Evolutionary conservation across 495 filamentous ascomycete species (phyloP), one percentile per base, ranked within the genome.

Genomic region (Neohortaea acidophila): DNA sequence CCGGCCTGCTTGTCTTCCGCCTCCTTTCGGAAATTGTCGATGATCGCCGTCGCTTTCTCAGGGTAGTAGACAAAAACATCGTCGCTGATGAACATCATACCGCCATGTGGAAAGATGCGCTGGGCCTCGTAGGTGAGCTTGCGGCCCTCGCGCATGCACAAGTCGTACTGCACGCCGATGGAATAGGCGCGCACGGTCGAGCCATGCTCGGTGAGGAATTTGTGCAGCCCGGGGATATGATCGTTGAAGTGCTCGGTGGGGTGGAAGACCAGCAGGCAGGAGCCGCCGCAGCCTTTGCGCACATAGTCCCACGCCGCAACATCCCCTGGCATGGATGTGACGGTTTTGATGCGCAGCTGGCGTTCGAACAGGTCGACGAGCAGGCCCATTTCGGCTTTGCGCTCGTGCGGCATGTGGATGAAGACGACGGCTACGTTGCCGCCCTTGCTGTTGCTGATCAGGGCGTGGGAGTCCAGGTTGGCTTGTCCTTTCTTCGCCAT

Each of bases 41-140:
- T 42, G 19, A 49, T 22, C 8, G 38, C 12, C 15, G 25, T 38
- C 5, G 45, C 49, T 25, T 43, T 39, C n/a, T 45, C 28, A 8
- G 49, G 45, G 18, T 49, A 36, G n/a, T 42, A 28, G 14, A 37
- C 28, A 17, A 52, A 42, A 22, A 49, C 33, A 15, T 45, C 42
- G 43, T 52, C 49, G 17, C 41, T 52, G 10, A 52, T 34, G 28
- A 52, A 37, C 9, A 35, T 35, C 12, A 47, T 34, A 10, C 21
- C 39, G 19, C 45, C 49, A 9, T 39, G 14, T 3, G 49, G 49
- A 25, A 52, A 52, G 12, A 49, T 28, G 17, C 36, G 41, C 12
- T 38, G 20, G 15, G 29, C 23, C n/a, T 13, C 17, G 25, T 37
- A 45, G 15, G 9, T 14, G 13, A 35, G 28, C 8, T 29, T 10